phyloP scores from a whole-genome alignment of 2,329 filamentous ascomycete genomes.

The Cytospora chrysosperma region DNA sequence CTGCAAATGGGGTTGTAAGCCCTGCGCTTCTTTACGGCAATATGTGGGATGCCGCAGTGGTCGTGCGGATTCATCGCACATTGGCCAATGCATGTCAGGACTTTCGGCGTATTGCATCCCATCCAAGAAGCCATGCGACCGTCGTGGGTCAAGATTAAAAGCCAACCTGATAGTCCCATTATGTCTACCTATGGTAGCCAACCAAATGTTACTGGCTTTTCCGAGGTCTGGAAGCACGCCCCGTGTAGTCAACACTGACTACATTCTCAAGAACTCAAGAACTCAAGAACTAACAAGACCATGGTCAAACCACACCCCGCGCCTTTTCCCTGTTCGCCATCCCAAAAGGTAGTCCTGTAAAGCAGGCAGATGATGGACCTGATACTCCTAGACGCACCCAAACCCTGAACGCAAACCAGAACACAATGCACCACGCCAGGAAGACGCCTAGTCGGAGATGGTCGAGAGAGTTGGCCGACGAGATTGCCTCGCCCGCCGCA shows the following conservation, averaged over 20 bases:
- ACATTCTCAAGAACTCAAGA: no score
- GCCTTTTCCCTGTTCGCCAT: neutral
- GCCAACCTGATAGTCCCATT: constrained; percentile 7
- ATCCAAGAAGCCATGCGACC: neutral
- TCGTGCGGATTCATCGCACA: neutral
- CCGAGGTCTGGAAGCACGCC: neutral
- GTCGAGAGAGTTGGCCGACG: neutral
- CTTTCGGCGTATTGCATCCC: neutral
- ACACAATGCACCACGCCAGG: constrained; percentile 18
- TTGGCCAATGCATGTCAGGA: neutral
- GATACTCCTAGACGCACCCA: constrained; percentile 5
- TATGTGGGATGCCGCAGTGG: neutral
- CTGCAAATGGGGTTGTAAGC: neutral
- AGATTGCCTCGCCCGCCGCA: neutral
- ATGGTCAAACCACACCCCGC: constrained; percentile 1
- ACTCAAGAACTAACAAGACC: neutral
- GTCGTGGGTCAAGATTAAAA: neutral
- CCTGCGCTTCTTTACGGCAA: neutral
- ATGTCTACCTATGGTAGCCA: constrained; percentile 17
- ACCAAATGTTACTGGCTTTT: constrained; percentile 4
- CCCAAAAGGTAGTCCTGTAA: constrained; percentile 5
- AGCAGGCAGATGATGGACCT: neutral
- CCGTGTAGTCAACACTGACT: constrained; percentile 3
- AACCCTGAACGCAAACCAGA: constrained; percentile 8
- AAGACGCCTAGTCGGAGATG: constrained; percentile 16